Conservation (phyloP, 208 protist species). For the Jaenimonas drosophilae region DNA sequence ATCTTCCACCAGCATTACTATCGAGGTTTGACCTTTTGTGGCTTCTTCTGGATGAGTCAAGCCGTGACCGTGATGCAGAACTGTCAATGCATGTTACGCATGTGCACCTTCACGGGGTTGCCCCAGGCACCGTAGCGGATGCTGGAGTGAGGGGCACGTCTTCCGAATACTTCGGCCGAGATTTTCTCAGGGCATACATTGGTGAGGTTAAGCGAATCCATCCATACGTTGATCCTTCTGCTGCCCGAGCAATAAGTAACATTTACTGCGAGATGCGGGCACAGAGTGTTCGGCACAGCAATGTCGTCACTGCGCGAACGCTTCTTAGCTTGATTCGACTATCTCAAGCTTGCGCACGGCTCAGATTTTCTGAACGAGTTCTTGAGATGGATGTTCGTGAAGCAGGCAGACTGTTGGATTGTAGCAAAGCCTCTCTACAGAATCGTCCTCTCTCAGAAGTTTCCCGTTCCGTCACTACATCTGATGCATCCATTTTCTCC, state of each 20-base stretch:
- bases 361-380: conserved; percentile 82
- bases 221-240: conserved; percentile 60
- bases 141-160: conserved; percentile 24
- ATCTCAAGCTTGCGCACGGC: conserved; percentile 83
- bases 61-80: conserved; percentile 83
- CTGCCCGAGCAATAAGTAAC: conserved; percentile 69
- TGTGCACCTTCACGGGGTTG: conserved; percentile 76
- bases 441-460: conserved; percentile 31
- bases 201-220: conserved; percentile 78
- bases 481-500: conserved; percentile 73
- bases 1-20: conserved; percentile 96
- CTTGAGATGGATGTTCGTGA: conserved; percentile 83
- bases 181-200: conserved; percentile 82
- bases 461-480: conserved; percentile 48
- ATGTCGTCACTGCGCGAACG: conserved; percentile 77
- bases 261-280: conserved; percentile 89
- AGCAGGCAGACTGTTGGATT: conserved; percentile 80
- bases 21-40: conserved; percentile 97
- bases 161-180: conserved; percentile 68
- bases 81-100: conserved; percentile 93
- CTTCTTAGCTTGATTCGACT: conserved; percentile 94
- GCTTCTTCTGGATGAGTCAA: conserved; percentile 85
- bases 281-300: conserved; percentile 64
- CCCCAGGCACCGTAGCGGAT: conserved; percentile 47
- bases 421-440: conserved; percentile 78